Conservation (phyloP, 805 yeast species). For the Nematodospora valgi region DNA sequence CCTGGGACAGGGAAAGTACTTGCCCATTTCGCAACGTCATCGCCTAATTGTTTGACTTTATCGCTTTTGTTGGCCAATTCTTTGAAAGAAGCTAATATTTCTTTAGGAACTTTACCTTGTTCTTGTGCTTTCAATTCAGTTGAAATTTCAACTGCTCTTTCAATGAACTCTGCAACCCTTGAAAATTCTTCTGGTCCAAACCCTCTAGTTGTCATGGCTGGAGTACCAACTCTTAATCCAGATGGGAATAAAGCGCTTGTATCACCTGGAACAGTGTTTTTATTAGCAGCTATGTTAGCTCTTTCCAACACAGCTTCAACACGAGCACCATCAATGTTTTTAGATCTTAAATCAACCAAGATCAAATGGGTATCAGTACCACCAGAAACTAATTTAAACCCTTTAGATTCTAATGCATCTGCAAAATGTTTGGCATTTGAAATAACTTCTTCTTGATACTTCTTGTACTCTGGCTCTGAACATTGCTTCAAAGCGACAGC, state of each 20-base stretch:
- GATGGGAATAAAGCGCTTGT: slow-evolving; percentile 95
- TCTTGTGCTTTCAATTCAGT: slow-evolving; percentile 56
- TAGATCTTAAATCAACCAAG: slow-evolving; percentile 80
- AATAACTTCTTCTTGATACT: slow-evolving; percentile 84
- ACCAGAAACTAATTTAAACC: slow-evolving; percentile 80
- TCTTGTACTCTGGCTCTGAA: slow-evolving; percentile 81
- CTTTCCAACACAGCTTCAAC: slow-evolving; percentile 93
- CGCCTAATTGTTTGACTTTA: slow-evolving; percentile 58
- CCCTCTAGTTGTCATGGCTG: slow-evolving; percentile 98
- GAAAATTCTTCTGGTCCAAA: slow-evolving; percentile 82
- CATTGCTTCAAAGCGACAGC: slow-evolving; percentile 98
- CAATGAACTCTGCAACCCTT: slow-evolving; percentile 76
- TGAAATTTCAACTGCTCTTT: slow-evolving; percentile 69
- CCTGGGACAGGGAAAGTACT: slow-evolving; percentile 91
- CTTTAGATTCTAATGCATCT: slow-evolving; percentile 62
- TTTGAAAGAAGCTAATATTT: slow-evolving; percentile 88
- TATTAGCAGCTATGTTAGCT: slow-evolving; percentile 92
- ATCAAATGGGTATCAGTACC: slow-evolving; percentile 99
- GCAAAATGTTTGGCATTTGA: slow-evolving; percentile 86
- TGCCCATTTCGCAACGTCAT: slow-evolving; percentile 88
- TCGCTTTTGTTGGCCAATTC: slow-evolving; percentile 67
- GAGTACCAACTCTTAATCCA: slow-evolving; percentile 96
- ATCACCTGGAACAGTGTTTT: slow-evolving; percentile 98
- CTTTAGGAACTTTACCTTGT: slow-evolving; percentile 81
- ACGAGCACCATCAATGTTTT: slow-evolving; percentile 95